Percentiles rank a stretch among this genome's conserved stretches.
These are phyloP conservation scores for Magnolia officinalis DNA, from an alignment of 164 flowering plant species.

Conservation along the genomic window DNA sequence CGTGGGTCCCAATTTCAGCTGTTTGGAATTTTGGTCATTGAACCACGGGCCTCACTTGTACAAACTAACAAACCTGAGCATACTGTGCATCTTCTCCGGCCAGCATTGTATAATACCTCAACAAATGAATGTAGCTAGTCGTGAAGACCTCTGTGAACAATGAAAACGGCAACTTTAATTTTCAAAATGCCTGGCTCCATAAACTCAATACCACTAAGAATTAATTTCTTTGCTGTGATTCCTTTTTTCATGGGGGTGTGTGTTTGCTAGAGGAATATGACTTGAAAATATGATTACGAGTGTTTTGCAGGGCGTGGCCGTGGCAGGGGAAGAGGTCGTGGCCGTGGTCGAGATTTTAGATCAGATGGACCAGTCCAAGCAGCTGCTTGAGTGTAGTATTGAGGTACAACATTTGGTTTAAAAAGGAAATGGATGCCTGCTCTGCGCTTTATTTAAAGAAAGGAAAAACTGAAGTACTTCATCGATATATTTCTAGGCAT, in stretches of 20 bases:
- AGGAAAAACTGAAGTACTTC: neutral
- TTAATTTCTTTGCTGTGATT: neutral
- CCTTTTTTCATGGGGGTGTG: neutral
- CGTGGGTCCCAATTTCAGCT: too few species aligned
- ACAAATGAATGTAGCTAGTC: too few species aligned
- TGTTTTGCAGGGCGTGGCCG: constrained; percentile 35
- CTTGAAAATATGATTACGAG: neutral
- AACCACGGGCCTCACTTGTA: too few species aligned
- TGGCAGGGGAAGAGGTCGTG: constrained; percentile 26
- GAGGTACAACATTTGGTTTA: neutral
- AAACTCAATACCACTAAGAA: too few species aligned
- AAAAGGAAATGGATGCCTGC: constrained; percentile 7
- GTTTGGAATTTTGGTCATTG: too few species aligned
- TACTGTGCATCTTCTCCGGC: too few species aligned
- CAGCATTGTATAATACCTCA: too few species aligned
- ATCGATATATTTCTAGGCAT: neutral
- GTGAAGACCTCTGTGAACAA: too few species aligned
- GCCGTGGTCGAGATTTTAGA: constrained; percentile 26
- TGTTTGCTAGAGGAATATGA: neutral
- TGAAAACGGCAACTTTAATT: too few species aligned
- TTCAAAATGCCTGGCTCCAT: too few species aligned
- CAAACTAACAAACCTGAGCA: too few species aligned
- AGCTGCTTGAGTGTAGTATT: constrained; percentile 18
- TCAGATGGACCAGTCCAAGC: constrained; percentile 28
- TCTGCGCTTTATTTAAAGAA: constrained; percentile 1